phyloP scores from a whole-genome alignment of 2,329 filamentous ascomycete species.

The Fulvia fulva region DNA sequence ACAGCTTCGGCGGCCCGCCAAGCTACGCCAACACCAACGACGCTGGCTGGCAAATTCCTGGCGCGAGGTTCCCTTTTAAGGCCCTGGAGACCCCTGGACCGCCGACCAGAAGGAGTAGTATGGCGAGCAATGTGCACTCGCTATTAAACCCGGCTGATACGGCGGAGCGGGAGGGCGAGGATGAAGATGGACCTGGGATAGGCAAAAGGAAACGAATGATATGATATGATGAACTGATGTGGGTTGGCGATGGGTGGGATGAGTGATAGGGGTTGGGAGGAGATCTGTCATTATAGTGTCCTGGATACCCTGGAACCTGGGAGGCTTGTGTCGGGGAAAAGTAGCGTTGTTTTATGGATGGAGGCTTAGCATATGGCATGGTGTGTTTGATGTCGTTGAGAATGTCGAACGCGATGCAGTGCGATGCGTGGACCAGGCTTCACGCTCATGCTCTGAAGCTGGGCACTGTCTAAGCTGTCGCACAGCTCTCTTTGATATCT shows the following conservation, averaged over 20 bases:
- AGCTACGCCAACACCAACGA: slow-evolving; percentile 50
- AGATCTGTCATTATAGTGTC: not conserved
- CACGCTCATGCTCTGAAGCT: not conserved
- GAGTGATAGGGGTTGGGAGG: not conserved
- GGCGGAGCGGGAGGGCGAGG: slow-evolving; percentile 61
- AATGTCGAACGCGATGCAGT: too few species aligned
- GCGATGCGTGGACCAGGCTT: not conserved
- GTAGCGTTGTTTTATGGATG: not conserved
- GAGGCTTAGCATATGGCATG: not conserved
- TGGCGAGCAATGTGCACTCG: slow-evolving; percentile 67
- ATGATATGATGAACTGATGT: slow-evolving; percentile 29
- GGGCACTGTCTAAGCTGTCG: not conserved
- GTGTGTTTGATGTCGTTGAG: too few species aligned
- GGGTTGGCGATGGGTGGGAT: not conserved
- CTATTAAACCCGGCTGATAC: slow-evolving; percentile 66
- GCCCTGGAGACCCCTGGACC: slow-evolving; percentile 52
- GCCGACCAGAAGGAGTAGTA: slow-evolving; percentile 64
- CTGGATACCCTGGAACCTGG: slow-evolving; percentile 2
- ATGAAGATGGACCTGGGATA: slow-evolving; percentile 55
- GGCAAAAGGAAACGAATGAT: slow-evolving; percentile 58
- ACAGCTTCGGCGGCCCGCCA: slow-evolving; percentile 49
- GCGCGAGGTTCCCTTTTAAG: slow-evolving; percentile 47
- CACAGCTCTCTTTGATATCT: too few species aligned
- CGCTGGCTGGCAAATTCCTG: slow-evolving; percentile 54
- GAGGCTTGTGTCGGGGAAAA: not conserved